These are phyloP conservation scores for Asterophora lycoperdoides DNA, from an alignment of 768 basidiomycete species.

Conservation along the genomic window DNA sequence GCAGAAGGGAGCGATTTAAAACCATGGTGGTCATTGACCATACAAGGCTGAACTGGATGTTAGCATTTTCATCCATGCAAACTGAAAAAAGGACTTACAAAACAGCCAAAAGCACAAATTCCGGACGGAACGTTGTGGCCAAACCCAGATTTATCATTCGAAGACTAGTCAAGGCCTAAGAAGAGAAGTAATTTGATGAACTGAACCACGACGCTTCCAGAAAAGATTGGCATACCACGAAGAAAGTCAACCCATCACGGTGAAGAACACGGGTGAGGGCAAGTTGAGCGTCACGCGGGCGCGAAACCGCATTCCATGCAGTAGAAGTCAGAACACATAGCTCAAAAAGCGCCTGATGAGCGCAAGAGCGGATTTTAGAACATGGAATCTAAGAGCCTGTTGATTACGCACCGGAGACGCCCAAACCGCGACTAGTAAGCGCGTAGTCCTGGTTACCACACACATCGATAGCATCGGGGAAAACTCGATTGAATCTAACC, in stretches of 20 bases:
- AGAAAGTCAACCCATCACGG: slow-evolving; percentile 32
- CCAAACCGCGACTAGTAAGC: slow-evolving; percentile 24
- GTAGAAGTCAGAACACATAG: slow-evolving; percentile 27
- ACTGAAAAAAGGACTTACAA: slow-evolving; percentile 20
- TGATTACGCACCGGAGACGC: slow-evolving; percentile 24
- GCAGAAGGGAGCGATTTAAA: slow-evolving; percentile 30
- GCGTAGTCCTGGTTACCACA: slow-evolving; percentile 17
- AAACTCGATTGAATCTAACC: slow-evolving; percentile 24
- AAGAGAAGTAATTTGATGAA: not conserved
- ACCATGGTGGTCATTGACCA: slow-evolving; percentile 32
- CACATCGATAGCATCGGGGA: slow-evolving; percentile 21
- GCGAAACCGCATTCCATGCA: slow-evolving; percentile 30
- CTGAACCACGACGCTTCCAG: not conserved
- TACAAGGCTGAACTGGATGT: slow-evolving; percentile 21
- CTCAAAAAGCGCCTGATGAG: slow-evolving; percentile 31
- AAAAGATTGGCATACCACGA: slow-evolving; percentile 21
- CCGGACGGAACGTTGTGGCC: slow-evolving; percentile 16
- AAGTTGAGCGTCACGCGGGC: slow-evolving; percentile 24
- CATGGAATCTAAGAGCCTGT: not conserved
- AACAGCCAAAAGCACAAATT: slow-evolving; percentile 22
- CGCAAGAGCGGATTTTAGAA: not conserved
- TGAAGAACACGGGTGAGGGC: slow-evolving; percentile 27
- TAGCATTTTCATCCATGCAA: not conserved
- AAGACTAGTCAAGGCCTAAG: slow-evolving; percentile 21
- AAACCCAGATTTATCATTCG: slow-evolving; percentile 25